Evolutionary conservation across 805 yeast genomes (phyloP).

Genomic region (Saccharomycopsis fodiens): DNA sequence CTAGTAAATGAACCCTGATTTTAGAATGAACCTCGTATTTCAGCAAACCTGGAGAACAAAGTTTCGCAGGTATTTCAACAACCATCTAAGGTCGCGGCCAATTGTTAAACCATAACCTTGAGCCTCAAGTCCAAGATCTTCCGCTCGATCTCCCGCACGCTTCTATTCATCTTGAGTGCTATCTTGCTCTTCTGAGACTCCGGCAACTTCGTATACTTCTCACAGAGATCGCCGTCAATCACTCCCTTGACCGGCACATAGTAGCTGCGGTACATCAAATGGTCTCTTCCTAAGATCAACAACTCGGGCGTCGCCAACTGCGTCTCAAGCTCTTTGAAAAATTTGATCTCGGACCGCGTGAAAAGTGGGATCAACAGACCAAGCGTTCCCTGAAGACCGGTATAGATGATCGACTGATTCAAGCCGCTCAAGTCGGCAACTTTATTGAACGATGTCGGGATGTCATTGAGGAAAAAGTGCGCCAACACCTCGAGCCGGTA

Average conservation of each 20-base stretch:
- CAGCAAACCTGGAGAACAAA: too few relatives aligned
- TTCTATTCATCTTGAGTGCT: constrained; percentile 9
- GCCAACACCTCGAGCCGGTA: constrained; percentile 42
- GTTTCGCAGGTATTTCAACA: too few relatives aligned
- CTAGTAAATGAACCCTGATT: too few relatives aligned
- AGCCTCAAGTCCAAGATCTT: constrained; percentile 34
- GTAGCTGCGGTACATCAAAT: constrained; percentile 61
- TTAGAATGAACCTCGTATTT: too few relatives aligned
- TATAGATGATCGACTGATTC: constrained; percentile 52
- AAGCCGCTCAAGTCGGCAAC: constrained; percentile 51
- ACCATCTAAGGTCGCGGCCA: not conserved
- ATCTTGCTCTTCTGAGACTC: constrained; percentile 29
- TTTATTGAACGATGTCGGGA: constrained; percentile 52
- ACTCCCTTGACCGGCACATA: constrained; percentile 72
- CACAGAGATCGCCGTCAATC: constrained; percentile 86
- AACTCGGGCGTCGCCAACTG: constrained; percentile 21
- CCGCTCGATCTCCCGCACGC: constrained; percentile 36
- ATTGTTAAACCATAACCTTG: constrained; percentile 4
- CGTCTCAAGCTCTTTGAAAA: constrained; percentile 48
- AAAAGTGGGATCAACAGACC: constrained; percentile 67
- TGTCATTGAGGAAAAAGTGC: constrained; percentile 64
- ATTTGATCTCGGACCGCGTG: constrained; percentile 52
- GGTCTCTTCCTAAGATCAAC: constrained; percentile 58
- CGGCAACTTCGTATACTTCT: constrained; percentile 42
- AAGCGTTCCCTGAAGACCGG: constrained; percentile 76